Percentiles rank a stretch among this genome's conserved stretches.
Conservation (phyloP, 257 asterid species). For the Nicotiana sylvestris region DNA sequence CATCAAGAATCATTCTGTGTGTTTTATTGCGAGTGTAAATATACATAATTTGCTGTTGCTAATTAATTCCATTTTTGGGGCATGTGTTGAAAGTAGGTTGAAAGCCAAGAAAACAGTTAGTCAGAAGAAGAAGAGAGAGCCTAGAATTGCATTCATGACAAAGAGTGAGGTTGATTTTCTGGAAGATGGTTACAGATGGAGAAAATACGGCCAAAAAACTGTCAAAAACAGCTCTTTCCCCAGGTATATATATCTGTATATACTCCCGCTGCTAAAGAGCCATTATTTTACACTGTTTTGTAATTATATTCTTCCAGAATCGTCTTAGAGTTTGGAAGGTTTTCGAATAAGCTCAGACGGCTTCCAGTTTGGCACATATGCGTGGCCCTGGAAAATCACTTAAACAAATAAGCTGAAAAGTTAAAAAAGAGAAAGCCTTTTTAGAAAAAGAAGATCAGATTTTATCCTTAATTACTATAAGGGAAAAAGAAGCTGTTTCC, state of each 20-base stretch:
- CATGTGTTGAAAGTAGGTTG: conserved; percentile 30
- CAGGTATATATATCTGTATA: conserved; percentile 28
- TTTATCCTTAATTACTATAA: neutral
- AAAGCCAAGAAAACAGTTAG: conserved; percentile 42
- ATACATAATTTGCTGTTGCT: neutral
- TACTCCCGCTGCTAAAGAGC: too few species aligned
- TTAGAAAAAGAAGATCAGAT: neutral
- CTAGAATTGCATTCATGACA: conserved; percentile 86
- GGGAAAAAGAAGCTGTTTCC: neutral
- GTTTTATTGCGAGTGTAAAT: too few species aligned
- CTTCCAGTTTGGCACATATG: too few species aligned
- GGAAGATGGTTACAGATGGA: conserved; percentile 85
- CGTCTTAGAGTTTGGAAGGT: too few species aligned
- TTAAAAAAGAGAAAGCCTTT: neutral
- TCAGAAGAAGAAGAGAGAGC: conserved; percentile 53
- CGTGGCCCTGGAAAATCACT: neutral
- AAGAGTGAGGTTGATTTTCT: conserved; percentile 78
- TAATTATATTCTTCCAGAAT: too few species aligned
- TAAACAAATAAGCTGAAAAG: neutral
- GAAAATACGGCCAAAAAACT: conserved; percentile 88
- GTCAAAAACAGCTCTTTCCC: conserved; percentile 86
- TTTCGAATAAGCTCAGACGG: too few species aligned
- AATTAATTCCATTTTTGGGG: neutral
- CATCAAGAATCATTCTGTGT: too few species aligned
- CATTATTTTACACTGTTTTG: too few species aligned